These are phyloP conservation scores for Saccharomycodes ludwigii DNA, from an alignment of 805 yeast species.

Conservation along the genomic window DNA sequence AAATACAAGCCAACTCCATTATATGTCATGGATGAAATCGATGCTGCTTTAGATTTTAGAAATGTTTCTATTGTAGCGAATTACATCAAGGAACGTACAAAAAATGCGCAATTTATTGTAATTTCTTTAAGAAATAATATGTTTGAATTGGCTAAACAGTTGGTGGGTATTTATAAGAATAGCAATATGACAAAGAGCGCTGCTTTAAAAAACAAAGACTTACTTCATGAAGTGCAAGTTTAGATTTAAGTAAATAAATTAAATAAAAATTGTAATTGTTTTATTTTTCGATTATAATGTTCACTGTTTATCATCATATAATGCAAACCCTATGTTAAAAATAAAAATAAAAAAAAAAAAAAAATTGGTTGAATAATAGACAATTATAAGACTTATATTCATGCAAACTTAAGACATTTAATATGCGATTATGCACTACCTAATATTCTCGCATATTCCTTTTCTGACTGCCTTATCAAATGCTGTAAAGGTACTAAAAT, in stretches of 20 bases:
- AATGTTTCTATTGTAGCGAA: constrained; percentile 97
- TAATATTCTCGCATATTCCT: constrained; percentile 29
- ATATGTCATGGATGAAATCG: constrained; percentile 98
- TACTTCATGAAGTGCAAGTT: constrained; percentile 14
- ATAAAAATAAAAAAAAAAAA: neutral
- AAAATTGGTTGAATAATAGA: neutral
- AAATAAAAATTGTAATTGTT: no score
- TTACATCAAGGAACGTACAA: constrained; percentile 89
- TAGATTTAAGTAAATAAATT: no score
- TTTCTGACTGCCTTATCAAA: constrained; percentile 53
- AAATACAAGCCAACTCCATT: constrained; percentile 94
- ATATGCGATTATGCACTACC: constrained; percentile 24
- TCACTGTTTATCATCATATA: no score
- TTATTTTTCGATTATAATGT: no score
- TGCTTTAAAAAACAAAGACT: constrained; percentile 55
- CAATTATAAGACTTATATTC: neutral
- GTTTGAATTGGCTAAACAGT: constrained; percentile 91
- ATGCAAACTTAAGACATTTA: neutral
- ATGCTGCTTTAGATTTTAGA: constrained; percentile 95
- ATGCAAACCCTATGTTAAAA: no score
- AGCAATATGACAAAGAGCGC: constrained; percentile 83
- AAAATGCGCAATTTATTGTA: constrained; percentile 92
- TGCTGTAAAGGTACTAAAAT: constrained; percentile 64
- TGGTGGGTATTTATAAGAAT: constrained; percentile 92
- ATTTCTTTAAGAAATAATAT: constrained; percentile 91